phyloP scores from a whole-genome alignment of 2,329 filamentous ascomycete species.

The Hirsutella minnesotensis region DNA sequence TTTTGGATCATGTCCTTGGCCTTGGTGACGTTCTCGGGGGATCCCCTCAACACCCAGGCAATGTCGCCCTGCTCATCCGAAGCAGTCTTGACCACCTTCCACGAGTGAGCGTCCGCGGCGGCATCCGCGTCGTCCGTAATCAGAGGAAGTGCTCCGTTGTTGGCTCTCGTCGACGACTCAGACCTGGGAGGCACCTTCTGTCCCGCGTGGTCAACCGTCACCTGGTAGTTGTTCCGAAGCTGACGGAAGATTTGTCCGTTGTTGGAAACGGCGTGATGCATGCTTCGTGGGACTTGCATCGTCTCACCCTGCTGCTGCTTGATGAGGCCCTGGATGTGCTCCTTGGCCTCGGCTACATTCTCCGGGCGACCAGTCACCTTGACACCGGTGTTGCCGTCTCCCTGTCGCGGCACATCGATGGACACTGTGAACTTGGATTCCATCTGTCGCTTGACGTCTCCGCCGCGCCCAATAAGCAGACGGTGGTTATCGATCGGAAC shows the following conservation, averaged over 20 bases:
- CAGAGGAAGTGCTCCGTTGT: slow-evolving; percentile 61
- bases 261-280: slow-evolving; percentile 78
- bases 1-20: slow-evolving; percentile 64
- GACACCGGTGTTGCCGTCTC: slow-evolving; percentile 70
- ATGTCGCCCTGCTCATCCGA: slow-evolving; percentile 59
- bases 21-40: slow-evolving; percentile 66
- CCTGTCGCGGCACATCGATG: slow-evolving; percentile 85
- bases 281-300: slow-evolving; percentile 65
- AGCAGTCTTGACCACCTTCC: slow-evolving; percentile 61
- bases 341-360: slow-evolving; percentile 76
- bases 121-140: slow-evolving; percentile 76
- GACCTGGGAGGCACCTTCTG: slow-evolving; percentile 64
- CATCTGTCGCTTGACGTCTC: slow-evolving; percentile 73
- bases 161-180: slow-evolving; percentile 39
- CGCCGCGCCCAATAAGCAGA: slow-evolving; percentile 80
- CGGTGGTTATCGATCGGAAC: slow-evolving; percentile 85
- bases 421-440: slow-evolving; percentile 79
- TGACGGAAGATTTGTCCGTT: slow-evolving; percentile 90
- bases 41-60: slow-evolving; percentile 80
- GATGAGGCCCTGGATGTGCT: slow-evolving; percentile 65
- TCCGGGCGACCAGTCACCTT: slow-evolving; percentile 72
- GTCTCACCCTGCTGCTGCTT: slow-evolving; percentile 86
- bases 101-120: slow-evolving; percentile 60
- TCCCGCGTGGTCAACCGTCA: slow-evolving; percentile 85
- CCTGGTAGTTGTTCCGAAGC: slow-evolving; percentile 72